Percentiles rank a stretch among this genome's conserved stretches.
Conservation (phyloP, 768 basidiomycete species). For the Mycena belliarum region DNA sequence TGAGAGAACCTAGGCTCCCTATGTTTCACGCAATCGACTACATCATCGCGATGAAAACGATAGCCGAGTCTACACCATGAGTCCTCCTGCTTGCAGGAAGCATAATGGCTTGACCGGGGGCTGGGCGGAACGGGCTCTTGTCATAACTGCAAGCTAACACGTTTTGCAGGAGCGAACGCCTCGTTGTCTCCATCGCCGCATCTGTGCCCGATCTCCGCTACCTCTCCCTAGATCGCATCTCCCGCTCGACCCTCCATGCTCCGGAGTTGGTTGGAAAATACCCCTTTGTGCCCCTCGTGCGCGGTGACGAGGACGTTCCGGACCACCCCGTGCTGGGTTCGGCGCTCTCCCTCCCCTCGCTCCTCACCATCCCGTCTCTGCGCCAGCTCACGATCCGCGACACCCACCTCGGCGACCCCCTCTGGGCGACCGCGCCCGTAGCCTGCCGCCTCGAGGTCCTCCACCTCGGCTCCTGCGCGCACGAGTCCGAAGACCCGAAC, state of each 20-base stretch:
- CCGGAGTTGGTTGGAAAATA: slow-evolving; percentile 55
- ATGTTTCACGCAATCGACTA: no score
- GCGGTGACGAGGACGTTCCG: slow-evolving; percentile 62
- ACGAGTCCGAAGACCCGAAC: slow-evolving; percentile 56
- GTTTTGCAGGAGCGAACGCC: slow-evolving; percentile 58
- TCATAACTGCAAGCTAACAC: no score
- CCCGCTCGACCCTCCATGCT: slow-evolving; percentile 67
- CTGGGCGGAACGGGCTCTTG: no score
- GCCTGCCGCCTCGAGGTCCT: slow-evolving; percentile 55
- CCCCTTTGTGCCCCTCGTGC: slow-evolving; percentile 60
- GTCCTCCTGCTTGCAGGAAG: no score
- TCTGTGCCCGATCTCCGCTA: slow-evolving; percentile 55
- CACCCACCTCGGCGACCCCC: slow-evolving; percentile 67
- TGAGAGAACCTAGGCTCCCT: no score
- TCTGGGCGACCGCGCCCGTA: slow-evolving; percentile 55
- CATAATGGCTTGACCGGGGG: no score
- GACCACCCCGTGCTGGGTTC: slow-evolving; percentile 53
- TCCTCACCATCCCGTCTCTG: slow-evolving; percentile 64
- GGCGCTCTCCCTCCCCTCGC: slow-evolving; percentile 62
- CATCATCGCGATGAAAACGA: no score
- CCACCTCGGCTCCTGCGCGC: slow-evolving; percentile 57
- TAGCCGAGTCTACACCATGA: no score
- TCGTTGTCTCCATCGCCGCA: slow-evolving; percentile 68
- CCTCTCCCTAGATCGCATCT: slow-evolving; percentile 62
- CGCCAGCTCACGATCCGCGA: slow-evolving; percentile 64